A percentile compares a stretch with the other conserved stretches of the same genome.
Evolutionary conservation across 1,284 basidiomycete species (phyloP).

Genomic region (Boletus holoroseus): DNA sequence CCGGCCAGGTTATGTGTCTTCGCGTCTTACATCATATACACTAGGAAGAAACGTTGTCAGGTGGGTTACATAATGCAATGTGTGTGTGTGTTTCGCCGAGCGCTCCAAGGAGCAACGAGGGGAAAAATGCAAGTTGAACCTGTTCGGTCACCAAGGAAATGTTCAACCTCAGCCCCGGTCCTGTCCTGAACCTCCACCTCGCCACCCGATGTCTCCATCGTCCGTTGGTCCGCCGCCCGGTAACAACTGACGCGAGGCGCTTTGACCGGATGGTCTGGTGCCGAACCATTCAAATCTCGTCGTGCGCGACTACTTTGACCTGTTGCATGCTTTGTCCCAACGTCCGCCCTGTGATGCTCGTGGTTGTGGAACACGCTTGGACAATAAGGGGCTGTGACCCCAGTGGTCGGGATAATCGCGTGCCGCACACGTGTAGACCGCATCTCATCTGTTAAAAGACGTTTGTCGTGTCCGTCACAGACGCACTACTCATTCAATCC

Average conservation of each 20-base stretch:
- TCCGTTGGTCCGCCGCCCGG: not conserved
- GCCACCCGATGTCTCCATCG: not conserved
- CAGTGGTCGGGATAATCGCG: slow-evolving; percentile 29
- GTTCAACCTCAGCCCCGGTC: not conserved
- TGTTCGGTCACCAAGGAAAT: slow-evolving; percentile 1
- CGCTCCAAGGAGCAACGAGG: not conserved
- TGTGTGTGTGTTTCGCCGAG: not conserved
- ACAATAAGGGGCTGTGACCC: slow-evolving; percentile 12
- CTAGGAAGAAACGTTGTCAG: not conserved
- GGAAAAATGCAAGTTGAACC: not conserved
- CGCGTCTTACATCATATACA: not conserved
- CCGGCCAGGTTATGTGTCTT: not conserved
- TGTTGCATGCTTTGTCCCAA: slow-evolving; percentile 14
- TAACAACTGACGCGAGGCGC: not conserved
- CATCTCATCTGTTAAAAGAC: slow-evolving; percentile 32
- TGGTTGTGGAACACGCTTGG: slow-evolving; percentile 10
- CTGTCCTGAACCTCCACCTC: not conserved
- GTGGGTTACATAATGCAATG: slow-evolving; percentile 6
- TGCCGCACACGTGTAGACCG: slow-evolving; percentile 32
- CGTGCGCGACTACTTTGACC: slow-evolving; percentile 1
- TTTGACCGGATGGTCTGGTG: slow-evolving; percentile 9
- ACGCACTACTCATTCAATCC: slow-evolving; percentile 8
- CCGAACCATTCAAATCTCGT: not conserved
- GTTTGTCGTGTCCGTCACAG: slow-evolving; percentile 12
- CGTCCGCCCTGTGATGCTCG: not conserved